Percentiles rank a stretch among this genome's conserved stretches.
These are phyloP conservation scores for Phytophthora tentaculata DNA, from an alignment of 352 stramenopile genomes.

Conservation along the genomic window DNA sequence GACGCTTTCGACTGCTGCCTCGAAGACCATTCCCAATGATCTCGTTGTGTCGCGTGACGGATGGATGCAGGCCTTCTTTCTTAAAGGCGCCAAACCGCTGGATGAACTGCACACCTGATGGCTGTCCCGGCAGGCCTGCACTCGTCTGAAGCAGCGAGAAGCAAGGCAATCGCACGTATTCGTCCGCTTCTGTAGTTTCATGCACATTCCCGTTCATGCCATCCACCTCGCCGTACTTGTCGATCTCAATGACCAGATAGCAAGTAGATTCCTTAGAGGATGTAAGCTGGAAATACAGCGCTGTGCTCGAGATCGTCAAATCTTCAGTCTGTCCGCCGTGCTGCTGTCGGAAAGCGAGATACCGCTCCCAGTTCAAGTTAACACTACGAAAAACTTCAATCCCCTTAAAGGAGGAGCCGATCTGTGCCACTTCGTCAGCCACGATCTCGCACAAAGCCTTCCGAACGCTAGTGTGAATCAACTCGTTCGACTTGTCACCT, in stretches of 20 bases:
- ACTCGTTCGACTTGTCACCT: constrained; percentile 70
- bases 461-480: constrained; percentile 71
- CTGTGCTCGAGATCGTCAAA: constrained; percentile 84
- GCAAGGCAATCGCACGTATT: constrained; percentile 78
- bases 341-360: constrained; percentile 85
- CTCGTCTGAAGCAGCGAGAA: constrained; percentile 85
- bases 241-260: constrained; percentile 87
- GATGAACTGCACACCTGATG: constrained; percentile 86
- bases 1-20: constrained; percentile 46
- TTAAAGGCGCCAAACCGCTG: constrained; percentile 85
- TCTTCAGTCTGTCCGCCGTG: constrained; percentile 79
- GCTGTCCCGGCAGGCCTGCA: constrained; percentile 55
- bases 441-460: constrained; percentile 84
- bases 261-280: constrained; percentile 86
- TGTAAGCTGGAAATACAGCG: constrained; percentile 84
- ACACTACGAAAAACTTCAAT: constrained; percentile 84
- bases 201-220: constrained; percentile 57
- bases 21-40: constrained; percentile 35
- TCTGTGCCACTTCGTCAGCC: constrained; percentile 81
- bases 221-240: constrained; percentile 83
- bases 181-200: constrained; percentile 56
- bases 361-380: constrained; percentile 86
- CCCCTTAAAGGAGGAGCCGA: constrained; percentile 76
- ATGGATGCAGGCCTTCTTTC: constrained; percentile 71
- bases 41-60: constrained; percentile 57